Evolutionary conservation across 176 grass and related monocot genomes (phyloP).

Genomic region (Cymbopogon citratus): DNA sequence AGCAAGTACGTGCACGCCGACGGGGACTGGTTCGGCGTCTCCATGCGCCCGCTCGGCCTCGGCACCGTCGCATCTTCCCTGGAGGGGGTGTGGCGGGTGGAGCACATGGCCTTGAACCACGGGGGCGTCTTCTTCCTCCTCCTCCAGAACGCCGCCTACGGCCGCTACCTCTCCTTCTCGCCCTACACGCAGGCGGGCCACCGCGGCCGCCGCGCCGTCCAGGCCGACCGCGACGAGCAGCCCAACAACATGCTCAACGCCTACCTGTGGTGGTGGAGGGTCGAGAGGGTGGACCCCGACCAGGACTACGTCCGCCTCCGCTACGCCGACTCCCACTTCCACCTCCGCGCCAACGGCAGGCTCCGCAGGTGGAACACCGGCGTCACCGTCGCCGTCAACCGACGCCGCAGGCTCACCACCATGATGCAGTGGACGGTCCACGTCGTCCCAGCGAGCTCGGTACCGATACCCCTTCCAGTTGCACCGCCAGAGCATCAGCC

Average conservation of each 20-base stretch:
- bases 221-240: not conserved
- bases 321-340: too few species aligned
- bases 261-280: not conserved
- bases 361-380: not conserved
- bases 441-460: not conserved
- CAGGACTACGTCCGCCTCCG: not conserved
- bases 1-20: not conserved
- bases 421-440: not conserved
- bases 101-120: not conserved
- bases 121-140: not conserved
- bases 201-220: not conserved
- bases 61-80: not conserved
- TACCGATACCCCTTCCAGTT: too few species aligned
- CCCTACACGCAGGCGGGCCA: not conserved
- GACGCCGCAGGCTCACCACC: not conserved
- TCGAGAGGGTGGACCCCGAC: not conserved
- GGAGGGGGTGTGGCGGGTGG: not conserved
- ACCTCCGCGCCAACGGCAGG: not conserved
- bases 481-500: too few species aligned
- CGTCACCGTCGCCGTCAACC: too few species aligned
- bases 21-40: not conserved
- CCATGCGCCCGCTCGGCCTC: not conserved
- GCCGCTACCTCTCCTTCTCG: not conserved
- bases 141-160: not conserved
- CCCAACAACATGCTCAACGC: not conserved